These are phyloP conservation scores for Peronosclerospora sorghi DNA, from an alignment of 352 stramenopile species.

Conservation along the genomic window DNA sequence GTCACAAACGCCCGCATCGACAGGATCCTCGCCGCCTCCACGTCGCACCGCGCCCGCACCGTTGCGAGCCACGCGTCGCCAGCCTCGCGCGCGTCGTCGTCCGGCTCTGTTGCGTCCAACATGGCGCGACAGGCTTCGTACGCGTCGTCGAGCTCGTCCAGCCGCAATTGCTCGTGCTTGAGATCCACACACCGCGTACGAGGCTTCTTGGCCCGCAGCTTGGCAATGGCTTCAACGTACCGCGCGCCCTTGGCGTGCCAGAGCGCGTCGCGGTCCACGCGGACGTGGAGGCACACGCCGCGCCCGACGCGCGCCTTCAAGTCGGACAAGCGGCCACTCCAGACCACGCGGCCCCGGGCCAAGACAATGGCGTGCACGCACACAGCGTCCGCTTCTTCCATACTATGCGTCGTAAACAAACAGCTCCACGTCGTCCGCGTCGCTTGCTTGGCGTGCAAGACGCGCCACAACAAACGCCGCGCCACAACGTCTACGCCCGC, in stretches of 20 bases:
- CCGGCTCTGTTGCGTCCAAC: slow-evolving; percentile 11
- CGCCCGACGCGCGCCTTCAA: slow-evolving; percentile 61
- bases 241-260: slow-evolving; percentile 30
- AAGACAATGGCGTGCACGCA: slow-evolving; percentile 74
- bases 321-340: slow-evolving; percentile 65
- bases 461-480: slow-evolving; percentile 67
- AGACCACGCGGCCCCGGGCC: slow-evolving; percentile 60
- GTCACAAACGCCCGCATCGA: slow-evolving; percentile 55
- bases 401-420: slow-evolving; percentile 79
- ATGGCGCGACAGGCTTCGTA: slow-evolving; percentile 39
- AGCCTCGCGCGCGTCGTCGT: slow-evolving; percentile 7
- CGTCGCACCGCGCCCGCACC: slow-evolving; percentile 26
- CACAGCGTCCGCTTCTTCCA: slow-evolving; percentile 77
- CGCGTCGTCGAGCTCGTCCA: slow-evolving; percentile 33
- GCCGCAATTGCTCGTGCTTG: slow-evolving; percentile 17
- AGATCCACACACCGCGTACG: slow-evolving; percentile 5
- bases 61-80: slow-evolving; percentile 35
- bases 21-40: slow-evolving; percentile 6
- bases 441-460: slow-evolving; percentile 50
- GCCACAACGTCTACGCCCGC: slow-evolving; percentile 74
- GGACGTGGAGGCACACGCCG: slow-evolving; percentile 60
- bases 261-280: slow-evolving; percentile 32
- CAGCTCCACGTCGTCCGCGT: slow-evolving; percentile 41
- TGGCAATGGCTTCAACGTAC: slow-evolving; percentile 20
- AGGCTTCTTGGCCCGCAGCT: no score